Evolutionary conservation across 129 eudicot genomes (phyloP), one percentile per base, ranked within the genome.

Genomic region (Smallanthus sonchifolius): DNA sequence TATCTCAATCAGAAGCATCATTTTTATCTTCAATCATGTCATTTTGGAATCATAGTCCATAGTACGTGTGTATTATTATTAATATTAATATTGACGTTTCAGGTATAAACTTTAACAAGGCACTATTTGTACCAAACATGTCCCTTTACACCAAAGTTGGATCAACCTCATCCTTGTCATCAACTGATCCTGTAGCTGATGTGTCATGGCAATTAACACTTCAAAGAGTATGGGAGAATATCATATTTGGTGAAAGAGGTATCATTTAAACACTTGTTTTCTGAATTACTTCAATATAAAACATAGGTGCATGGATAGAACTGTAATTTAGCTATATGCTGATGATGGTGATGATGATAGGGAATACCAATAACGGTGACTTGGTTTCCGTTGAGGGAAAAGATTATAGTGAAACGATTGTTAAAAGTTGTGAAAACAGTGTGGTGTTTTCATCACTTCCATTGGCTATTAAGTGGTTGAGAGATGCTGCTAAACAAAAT

Each of bases 401-500:
- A 61, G 82, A 72, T 34, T 84, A 84, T 51, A 34, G 62, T 1
- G 92, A 87, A 48, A 74, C 61, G 54, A 74, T 77, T 24, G 68
- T 70, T 51, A 84, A 39, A 57, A 87, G 70, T 67, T 84, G 86
- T 63, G 87, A 86, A 75, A 88, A 85, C 67, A 95, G 99, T 76
- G 78, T 82, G 43, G 99, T 95, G 75, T 95, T 95, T 56, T 76
- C 96, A 16, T 88, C 97, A 6, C 96, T 95, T 83, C 97, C 96
- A 13, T 61, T 85, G 71, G 99, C 99, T 61, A 91, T 95, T n/a
- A 91, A 88, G 61, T 95, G 99, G 99, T 84, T 95, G 62, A 83
- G 99, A 74, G 97, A 95, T 51, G 68, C 67, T 37, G 88, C 79
- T 32, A 83, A 80, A 44, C 89, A 86, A 63, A 87, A 88, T 79